Conservation (phyloP, 768 basidiomycete genomes). For the Tricholoma furcatifolium region DNA sequence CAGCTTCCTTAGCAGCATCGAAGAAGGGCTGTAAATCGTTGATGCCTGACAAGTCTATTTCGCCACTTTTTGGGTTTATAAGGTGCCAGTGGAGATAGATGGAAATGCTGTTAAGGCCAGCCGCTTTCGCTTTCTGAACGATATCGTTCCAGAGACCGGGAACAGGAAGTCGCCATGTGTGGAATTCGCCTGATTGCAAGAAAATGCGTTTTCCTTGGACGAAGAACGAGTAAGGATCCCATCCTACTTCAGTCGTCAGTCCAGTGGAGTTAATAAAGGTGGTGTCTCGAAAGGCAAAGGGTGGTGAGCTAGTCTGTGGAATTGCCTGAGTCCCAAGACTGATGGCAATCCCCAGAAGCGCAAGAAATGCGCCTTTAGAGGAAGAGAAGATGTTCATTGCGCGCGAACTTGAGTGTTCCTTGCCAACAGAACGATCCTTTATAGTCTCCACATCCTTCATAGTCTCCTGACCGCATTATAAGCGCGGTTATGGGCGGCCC, state of each 20-base stretch:
- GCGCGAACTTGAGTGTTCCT: background rate
- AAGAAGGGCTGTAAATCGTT: slow-evolving; percentile 16
- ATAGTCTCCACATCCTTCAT: too few species aligned
- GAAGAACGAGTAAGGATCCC: slow-evolving; percentile 18
- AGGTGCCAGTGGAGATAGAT: slow-evolving; percentile 19
- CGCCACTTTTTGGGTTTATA: slow-evolving; percentile 15
- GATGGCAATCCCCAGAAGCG: slow-evolving; percentile 1
- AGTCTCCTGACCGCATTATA: too few species aligned
- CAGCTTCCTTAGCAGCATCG: slow-evolving; percentile 18
- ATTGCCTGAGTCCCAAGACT: background rate
- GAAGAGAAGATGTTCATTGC: slow-evolving; percentile 1
- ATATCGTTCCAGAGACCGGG: slow-evolving; percentile 17
- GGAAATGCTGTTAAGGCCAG: slow-evolving; percentile 16
- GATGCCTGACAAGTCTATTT: slow-evolving; percentile 16
- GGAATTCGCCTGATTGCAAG: slow-evolving; percentile 18
- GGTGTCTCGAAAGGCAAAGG: background rate
- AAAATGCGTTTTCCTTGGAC: slow-evolving; percentile 14
- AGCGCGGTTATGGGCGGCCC: too few species aligned
- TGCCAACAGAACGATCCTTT: too few species aligned
- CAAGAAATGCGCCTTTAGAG: background rate
- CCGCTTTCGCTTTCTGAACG: slow-evolving; percentile 15
- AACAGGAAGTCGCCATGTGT: slow-evolving; percentile 17
- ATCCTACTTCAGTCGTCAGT: slow-evolving; percentile 12
- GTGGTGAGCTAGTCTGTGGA: background rate
- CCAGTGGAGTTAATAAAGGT: slow-evolving; percentile 12